phyloP scores from a whole-genome alignment of 2,329 filamentous ascomycete species.

The Ascochyta koolunga region DNA sequence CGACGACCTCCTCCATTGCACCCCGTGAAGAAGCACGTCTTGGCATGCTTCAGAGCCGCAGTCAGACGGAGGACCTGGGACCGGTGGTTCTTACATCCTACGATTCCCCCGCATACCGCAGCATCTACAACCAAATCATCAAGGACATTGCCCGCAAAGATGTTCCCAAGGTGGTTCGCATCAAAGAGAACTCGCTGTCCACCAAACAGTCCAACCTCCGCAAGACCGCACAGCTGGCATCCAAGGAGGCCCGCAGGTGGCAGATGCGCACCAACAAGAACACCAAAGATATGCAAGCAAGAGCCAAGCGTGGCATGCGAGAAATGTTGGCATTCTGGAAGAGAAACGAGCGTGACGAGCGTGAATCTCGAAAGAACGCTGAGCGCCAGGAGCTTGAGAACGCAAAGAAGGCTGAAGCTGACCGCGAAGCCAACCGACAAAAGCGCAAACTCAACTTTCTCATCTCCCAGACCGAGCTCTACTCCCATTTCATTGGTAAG shows the following conservation, averaged over 20 bases:
- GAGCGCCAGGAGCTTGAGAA: constrained; percentile 97
- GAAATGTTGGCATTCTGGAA: constrained; percentile 99
- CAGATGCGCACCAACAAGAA: constrained; percentile 98
- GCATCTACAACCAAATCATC: constrained; percentile 97
- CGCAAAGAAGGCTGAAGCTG: constrained; percentile 94
- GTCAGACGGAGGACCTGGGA: constrained; percentile 57
- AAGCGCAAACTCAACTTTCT: constrained; percentile 99
- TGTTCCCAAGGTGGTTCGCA: constrained; percentile 87
- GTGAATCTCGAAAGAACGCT: constrained; percentile 89
- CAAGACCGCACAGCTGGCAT: constrained; percentile 95
- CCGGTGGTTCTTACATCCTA: constrained; percentile 60
- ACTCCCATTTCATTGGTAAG: constrained; percentile 99
- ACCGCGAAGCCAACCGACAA: constrained; percentile 95
- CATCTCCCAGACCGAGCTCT: constrained; percentile 97
- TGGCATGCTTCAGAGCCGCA: constrained; percentile 50
- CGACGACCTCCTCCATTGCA: constrained; percentile 69
- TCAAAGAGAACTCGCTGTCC: constrained; percentile 83
- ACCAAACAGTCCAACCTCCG: constrained; percentile 95
- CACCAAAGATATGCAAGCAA: constrained; percentile 94
- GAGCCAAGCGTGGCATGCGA: constrained; percentile 97
- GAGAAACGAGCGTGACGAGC: constrained; percentile 95
- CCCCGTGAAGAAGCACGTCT: constrained; percentile 63
- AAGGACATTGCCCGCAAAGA: constrained; percentile 93
- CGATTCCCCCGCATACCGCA: constrained; percentile 91
- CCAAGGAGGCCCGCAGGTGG: constrained; percentile 97